Conservation (phyloP, 1,284 basidiomycete species). For the Ceratobasidium sp. region DNA sequence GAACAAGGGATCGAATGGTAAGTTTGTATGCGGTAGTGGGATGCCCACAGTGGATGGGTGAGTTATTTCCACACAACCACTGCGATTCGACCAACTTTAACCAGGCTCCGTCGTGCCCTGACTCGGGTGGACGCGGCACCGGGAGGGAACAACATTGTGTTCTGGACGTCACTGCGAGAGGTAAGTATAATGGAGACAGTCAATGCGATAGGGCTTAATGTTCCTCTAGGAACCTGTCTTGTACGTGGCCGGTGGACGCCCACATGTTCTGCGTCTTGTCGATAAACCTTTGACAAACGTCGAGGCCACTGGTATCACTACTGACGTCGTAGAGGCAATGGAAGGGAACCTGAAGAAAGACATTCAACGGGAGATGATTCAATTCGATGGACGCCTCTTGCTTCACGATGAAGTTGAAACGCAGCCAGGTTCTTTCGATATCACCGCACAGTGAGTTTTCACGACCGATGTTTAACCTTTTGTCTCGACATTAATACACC, state of each 20-base stretch:
- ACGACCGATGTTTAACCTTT: neutral
- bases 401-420: constrained; percentile 97
- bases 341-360: constrained; percentile 89
- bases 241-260: constrained; percentile 80
- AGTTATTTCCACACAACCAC: constrained; percentile 46
- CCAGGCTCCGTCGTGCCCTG: constrained; percentile 80
- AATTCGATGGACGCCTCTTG: constrained; percentile 80
- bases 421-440: constrained; percentile 84
- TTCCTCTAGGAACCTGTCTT: constrained; percentile 83
- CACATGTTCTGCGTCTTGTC: constrained; percentile 90
- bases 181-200: constrained; percentile 50
- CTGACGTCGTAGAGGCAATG: constrained; percentile 91
- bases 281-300: constrained; percentile 91
- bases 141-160: constrained; percentile 70
- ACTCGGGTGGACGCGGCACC: constrained; percentile 79
- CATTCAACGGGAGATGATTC: constrained; percentile 77
- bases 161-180: constrained; percentile 92
- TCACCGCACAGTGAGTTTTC: constrained; percentile 65
- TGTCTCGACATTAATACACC: neutral
- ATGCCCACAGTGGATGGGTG: constrained; percentile 89
- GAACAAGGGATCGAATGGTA: constrained; percentile 53
- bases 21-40: constrained; percentile 86
- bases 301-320: constrained; percentile 95
- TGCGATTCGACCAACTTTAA: constrained; percentile 42
- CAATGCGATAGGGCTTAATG: constrained; percentile 18